phyloP scores from a whole-genome alignment of 495 filamentous ascomycete genomes.

The Thermothielavioides terrestris region DNA sequence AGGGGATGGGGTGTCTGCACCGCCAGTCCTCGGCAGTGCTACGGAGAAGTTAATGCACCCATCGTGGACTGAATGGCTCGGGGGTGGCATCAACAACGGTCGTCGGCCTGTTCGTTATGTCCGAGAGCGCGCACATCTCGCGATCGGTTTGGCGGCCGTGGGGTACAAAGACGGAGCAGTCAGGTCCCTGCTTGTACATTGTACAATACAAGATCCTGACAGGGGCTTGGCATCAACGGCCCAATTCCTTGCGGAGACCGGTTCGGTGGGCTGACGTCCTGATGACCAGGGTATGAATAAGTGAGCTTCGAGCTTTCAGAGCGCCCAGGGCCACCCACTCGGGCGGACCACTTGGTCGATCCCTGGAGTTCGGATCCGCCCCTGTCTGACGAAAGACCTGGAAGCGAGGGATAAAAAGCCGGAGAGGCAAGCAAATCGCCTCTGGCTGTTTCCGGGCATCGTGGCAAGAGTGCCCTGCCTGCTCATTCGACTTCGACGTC shows the following conservation, averaged over 20 bases:
- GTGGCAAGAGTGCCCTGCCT: too few species aligned
- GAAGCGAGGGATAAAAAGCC: not conserved
- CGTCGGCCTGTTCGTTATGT: conserved; percentile 32
- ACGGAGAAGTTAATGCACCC: too few species aligned
- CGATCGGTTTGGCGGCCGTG: not conserved
- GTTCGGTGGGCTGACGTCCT: not conserved
- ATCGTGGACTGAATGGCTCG: conserved; percentile 2
- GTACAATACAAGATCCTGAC: too few species aligned
- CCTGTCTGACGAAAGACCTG: not conserved
- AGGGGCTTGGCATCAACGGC: too few species aligned
- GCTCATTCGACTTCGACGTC: too few species aligned
- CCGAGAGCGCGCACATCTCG: conserved; percentile 21
- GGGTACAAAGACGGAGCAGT: conserved; percentile 6
- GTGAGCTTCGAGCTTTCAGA: not conserved
- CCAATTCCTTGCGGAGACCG: conserved; percentile 1
- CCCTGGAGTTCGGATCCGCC: not conserved
- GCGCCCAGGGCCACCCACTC: not conserved
- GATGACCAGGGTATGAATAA: conserved; percentile 4
- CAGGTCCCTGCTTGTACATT: not conserved
- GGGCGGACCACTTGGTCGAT: not conserved
- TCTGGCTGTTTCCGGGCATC: too few species aligned
- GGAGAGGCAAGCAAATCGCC: too few species aligned
- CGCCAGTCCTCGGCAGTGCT: conserved; percentile 1
- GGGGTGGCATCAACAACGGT: conserved; percentile 16
- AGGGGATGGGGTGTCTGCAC: not conserved